Base-by-base conservation (phyloP, 495 filamentous ascomycete species). In the Penicillium maclennaniae region DNA sequence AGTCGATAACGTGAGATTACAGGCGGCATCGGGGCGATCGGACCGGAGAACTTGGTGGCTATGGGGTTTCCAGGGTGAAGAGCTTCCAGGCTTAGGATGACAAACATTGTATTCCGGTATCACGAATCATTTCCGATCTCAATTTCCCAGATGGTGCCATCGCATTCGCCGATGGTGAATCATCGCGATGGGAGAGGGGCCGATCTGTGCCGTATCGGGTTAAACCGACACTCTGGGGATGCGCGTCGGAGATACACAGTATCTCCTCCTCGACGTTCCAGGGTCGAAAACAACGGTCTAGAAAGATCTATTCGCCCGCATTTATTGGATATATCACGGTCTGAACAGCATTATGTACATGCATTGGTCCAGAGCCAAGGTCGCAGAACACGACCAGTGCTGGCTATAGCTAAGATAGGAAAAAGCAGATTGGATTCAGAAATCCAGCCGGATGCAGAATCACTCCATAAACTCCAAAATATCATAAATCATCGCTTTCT, bases 1-100 rank as follows among this genome's bases (percentile, higher is more conserved):
- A 26, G 39, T 66, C 58, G 58, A 67, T 64, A 60, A 55, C 55
- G 63, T 47, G 59, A 54, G 60, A 64, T 66, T 61, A 61, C 52
- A 19, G 37, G 45, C 34, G 27, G 38, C 26, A 49, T 53, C 53
- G 45, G 52, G 47, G 48, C 53, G 59, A 65, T 62, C 62, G 53
- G 47, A 31, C 45, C 55, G 49, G 45, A n/a, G 4, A 9, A 43
- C 45, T 40, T 26, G 26, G 14, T 42, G 20, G 16, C 20, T 15
- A 7, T 17, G 8, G 8, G 39, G 38, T n/a, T 40, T n/a, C n/a
- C n/a, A n/a, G n/a, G n/a, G n/a, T n/a, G 17, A 6, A 7, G 38
- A 23, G 23, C 23, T 2, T 16, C 20, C 39, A 23, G 5, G 23
- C n/a, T 6, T 17, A 17, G 39, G 38, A 34, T 34, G 31, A 14